These are phyloP conservation scores for Dysphania ambrosioides DNA, from an alignment of 148 eudicot genomes.

Conservation along the genomic window DNA sequence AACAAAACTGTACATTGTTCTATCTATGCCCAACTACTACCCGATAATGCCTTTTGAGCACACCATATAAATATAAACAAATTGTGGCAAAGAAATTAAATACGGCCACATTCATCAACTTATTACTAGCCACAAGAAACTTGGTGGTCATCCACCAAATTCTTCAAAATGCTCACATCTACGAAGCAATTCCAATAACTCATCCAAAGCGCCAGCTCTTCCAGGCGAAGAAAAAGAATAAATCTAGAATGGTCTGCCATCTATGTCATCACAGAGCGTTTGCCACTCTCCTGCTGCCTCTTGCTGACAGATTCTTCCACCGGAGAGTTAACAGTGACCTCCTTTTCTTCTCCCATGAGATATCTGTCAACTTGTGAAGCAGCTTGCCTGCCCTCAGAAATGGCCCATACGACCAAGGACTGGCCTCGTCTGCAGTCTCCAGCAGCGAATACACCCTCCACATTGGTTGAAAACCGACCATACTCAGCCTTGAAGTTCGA, in stretches of 20 bases:
- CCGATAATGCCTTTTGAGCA: conserved; percentile 18
- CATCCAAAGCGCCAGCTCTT: not conserved
- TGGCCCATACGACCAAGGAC: conserved; percentile 97
- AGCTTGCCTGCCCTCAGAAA: conserved; percentile 91
- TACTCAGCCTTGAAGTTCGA: conserved; percentile 87
- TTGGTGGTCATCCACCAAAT: conserved; percentile 19
- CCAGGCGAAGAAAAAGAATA: not conserved
- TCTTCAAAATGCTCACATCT: conserved; percentile 10
- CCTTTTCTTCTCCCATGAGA: conserved; percentile 54
- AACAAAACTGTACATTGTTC: conserved; percentile 40
- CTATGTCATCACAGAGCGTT: conserved; percentile 32
- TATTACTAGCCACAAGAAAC: conserved; percentile 21
- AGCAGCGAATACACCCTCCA: conserved; percentile 90
- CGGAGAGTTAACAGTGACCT: conserved; percentile 13
- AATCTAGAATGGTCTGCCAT: not conserved
- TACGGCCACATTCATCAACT: conserved; percentile 24
- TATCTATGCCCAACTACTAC: conserved; percentile 12
- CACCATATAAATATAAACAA: conserved; percentile 30
- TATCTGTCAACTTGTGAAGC: conserved; percentile 81
- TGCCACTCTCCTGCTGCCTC: conserved; percentile 36
- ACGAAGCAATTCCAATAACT: not conserved
- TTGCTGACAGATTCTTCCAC: conserved; percentile 27
- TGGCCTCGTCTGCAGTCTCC: conserved; percentile 98
- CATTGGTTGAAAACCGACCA: conserved; percentile 68
- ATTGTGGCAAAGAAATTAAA: conserved; percentile 25